Evolutionary conservation across 176 grass and related monocot genomes (phyloP).

Genomic region (Lolium perenne): DNA sequence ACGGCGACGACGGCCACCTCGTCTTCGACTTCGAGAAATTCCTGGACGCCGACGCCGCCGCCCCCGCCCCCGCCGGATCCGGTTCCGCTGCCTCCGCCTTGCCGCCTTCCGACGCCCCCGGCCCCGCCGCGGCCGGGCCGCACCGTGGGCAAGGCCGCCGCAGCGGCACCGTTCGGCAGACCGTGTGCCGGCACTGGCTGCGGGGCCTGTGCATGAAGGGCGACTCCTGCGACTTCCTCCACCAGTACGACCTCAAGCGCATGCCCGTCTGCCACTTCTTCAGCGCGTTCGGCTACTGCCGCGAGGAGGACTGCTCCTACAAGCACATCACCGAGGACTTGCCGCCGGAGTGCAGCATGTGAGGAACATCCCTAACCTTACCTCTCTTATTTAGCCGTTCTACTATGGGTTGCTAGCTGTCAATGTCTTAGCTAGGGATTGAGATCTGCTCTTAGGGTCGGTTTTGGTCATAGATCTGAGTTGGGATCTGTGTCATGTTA

Average conservation of each 20-base stretch:
- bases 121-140: background rate
- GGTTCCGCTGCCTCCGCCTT: background rate
- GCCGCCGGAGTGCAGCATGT: slow-evolving; percentile 73
- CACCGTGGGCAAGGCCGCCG: slow-evolving; percentile 22
- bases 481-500: background rate
- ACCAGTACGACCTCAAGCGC: slow-evolving; percentile 64
- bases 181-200: slow-evolving; percentile 72
- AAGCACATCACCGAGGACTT: slow-evolving; percentile 62
- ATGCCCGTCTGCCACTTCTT: slow-evolving; percentile 74
- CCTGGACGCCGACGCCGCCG: background rate
- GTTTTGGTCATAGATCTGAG: background rate
- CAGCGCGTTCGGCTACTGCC: slow-evolving; percentile 45
- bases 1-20: background rate
- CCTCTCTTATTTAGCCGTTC: too few species aligned
- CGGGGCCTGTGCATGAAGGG: slow-evolving; percentile 72
- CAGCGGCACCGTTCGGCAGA: slow-evolving; percentile 60
- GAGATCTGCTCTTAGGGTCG: background rate
- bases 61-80: background rate
- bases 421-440: background rate
- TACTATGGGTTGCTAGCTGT: background rate
- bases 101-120: background rate
- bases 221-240: slow-evolving; percentile 60
- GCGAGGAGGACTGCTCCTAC: slow-evolving; percentile 65
- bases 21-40: background rate
- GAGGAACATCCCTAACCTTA: background rate